These are phyloP conservation scores for Yarrowia sp. DNA, from an alignment of 805 yeast genomes.

Conservation along the genomic window DNA sequence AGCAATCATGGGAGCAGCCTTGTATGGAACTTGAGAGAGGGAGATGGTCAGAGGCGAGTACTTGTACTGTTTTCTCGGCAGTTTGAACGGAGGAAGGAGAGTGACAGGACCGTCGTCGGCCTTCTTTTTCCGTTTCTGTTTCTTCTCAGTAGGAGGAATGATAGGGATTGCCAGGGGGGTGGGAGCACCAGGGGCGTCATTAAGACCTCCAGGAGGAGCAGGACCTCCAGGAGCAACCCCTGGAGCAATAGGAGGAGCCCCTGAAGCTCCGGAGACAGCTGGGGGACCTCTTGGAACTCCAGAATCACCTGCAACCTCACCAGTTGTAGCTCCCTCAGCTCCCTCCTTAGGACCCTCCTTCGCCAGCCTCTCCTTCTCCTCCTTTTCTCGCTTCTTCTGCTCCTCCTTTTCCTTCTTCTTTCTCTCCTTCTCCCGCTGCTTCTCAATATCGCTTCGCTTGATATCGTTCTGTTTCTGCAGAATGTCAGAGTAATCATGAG, in stretches of 20 bases:
- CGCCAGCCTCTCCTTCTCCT: too few species aligned
- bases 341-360: too few species aligned
- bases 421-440: constrained; percentile 46
- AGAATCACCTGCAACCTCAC: too few species aligned
- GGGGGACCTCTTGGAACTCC: too few species aligned
- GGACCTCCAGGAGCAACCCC: too few species aligned
- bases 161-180: not conserved
- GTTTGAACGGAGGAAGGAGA: constrained; percentile 14
- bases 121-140: constrained; percentile 35
- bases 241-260: too few species aligned
- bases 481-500: constrained; percentile 34
- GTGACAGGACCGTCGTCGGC: constrained; percentile 38
- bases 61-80: constrained; percentile 27
- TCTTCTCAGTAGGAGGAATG: constrained; percentile 17
- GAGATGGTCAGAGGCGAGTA: constrained; percentile 29
- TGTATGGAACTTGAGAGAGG: constrained; percentile 16
- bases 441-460: constrained; percentile 42
- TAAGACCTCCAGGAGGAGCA: too few species aligned
- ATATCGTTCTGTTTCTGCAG: constrained; percentile 48
- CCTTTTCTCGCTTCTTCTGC: constrained; percentile 5
- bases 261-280: too few species aligned
- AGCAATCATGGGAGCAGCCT: constrained; percentile 37
- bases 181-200: not conserved
- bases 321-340: not conserved
- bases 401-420: constrained; percentile 43